These are phyloP conservation scores for Lachnellula hyalina DNA, from an alignment of 2,329 filamentous ascomycete genomes.

Conservation along the genomic window DNA sequence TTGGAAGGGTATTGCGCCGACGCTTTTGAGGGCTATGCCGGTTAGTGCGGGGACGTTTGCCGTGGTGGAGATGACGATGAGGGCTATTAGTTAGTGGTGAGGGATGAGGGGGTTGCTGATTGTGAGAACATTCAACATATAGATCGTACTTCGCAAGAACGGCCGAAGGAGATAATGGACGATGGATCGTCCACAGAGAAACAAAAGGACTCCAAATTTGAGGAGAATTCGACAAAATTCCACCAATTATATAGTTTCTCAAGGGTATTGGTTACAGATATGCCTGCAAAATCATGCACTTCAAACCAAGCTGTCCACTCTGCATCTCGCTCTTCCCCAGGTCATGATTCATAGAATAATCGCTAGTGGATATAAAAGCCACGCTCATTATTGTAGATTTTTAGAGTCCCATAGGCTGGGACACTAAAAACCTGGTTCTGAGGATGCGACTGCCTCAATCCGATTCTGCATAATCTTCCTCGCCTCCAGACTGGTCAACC, in stretches of 20 bases:
- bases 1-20: slow-evolving; percentile 91
- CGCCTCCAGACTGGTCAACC: slow-evolving; percentile 59
- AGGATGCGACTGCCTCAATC: slow-evolving; percentile 46
- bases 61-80: slow-evolving; percentile 65
- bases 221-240: too few species aligned
- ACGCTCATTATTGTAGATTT: too few species aligned
- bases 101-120: neutral
- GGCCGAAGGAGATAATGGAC: too few species aligned
- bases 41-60: slow-evolving; percentile 98
- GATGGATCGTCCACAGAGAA: too few species aligned
- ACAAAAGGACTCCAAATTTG: too few species aligned
- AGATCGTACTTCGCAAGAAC: neutral
- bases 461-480: slow-evolving; percentile 61
- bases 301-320: too few species aligned
- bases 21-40: slow-evolving; percentile 89
- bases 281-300: too few species aligned
- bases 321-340: too few species aligned
- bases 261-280: too few species aligned
- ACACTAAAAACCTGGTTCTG: neutral
- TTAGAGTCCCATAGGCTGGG: neutral
- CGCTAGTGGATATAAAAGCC: too few species aligned
- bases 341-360: too few species aligned
- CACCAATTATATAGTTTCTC: too few species aligned
- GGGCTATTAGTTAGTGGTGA: slow-evolving; percentile 46
- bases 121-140: neutral